phyloP scores from a whole-genome alignment of 2,329 filamentous ascomycete genomes.

The Plectosphaerella cucumerina region DNA sequence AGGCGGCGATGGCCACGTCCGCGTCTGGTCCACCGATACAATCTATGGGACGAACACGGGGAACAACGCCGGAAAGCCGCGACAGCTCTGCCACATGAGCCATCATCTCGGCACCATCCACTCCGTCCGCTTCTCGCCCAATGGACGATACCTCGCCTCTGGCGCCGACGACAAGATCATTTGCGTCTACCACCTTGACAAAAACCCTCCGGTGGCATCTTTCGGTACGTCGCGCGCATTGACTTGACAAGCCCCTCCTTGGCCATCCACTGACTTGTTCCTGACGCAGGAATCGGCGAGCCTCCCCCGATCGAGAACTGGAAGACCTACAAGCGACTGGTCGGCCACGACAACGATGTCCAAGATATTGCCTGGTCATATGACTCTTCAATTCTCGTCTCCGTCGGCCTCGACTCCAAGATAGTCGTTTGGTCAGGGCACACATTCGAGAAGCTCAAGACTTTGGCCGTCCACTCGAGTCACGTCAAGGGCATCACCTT shows the following conservation, averaged over 20 bases:
- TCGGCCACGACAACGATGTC: constrained; percentile 97
- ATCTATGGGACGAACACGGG: constrained; percentile 62
- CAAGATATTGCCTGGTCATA: constrained; percentile 97
- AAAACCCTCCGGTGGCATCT: constrained; percentile 71
- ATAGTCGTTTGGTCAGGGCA: constrained; percentile 97
- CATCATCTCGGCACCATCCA: constrained; percentile 97
- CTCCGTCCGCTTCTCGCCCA: constrained; percentile 93
- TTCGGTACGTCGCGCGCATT: constrained; percentile 58
- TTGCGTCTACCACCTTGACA: constrained; percentile 90
- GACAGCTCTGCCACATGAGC: constrained; percentile 96
- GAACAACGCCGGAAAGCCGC: constrained; percentile 52
- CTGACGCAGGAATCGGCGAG: constrained; percentile 67
- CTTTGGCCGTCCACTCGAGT: constrained; percentile 85
- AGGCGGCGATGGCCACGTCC: constrained; percentile 94
- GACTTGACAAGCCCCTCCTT: neutral
- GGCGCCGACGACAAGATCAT: constrained; percentile 99
- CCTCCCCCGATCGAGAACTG: constrained; percentile 94
- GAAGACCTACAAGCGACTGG: constrained; percentile 89
- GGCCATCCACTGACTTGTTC: neutral
- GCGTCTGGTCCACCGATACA: constrained; percentile 95
- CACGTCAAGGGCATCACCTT: constrained; percentile 99
- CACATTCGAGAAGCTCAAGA: constrained; percentile 97
- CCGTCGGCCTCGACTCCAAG: constrained; percentile 94
- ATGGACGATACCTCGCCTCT: constrained; percentile 91
- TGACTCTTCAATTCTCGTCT: constrained; percentile 93